Percentiles rank a stretch among this genome's conserved stretches.
Conservation (phyloP, 495 filamentous ascomycete species). For the Penicillium nucicola region DNA sequence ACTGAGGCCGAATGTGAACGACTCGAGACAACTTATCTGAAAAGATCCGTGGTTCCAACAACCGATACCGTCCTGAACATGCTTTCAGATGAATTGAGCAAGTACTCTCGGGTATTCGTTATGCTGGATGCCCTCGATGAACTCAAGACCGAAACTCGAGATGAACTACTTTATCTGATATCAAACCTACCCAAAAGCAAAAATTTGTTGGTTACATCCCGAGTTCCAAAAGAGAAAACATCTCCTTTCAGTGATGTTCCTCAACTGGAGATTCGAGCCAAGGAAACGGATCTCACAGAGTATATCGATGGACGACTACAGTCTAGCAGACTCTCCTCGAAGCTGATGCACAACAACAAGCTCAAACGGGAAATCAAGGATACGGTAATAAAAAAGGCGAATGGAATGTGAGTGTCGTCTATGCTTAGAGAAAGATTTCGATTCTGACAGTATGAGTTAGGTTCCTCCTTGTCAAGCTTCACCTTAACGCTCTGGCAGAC, state of each 20-base stretch:
- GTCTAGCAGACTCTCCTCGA: not conserved
- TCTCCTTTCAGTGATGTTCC: not conserved
- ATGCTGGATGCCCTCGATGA: conserved; percentile 1
- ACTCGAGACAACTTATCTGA: not conserved
- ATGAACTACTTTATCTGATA: not conserved
- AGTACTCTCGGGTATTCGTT: not conserved
- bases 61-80: not conserved
- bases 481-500: not conserved
- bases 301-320: conserved; percentile 1
- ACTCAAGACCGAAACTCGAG: not conserved
- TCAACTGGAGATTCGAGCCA: conserved; percentile 1
- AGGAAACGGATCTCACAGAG: not conserved
- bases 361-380: conserved; percentile 18
- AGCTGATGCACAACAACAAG: not conserved
- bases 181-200: not conserved
- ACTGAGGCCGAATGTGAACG: not conserved
- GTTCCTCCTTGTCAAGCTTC: conserved; percentile 1
- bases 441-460: not conserved
- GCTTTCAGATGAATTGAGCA: not conserved
- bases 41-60: not conserved
- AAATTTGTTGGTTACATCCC: not conserved
- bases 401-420: conserved; percentile 31
- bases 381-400: conserved; percentile 21
- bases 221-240: not conserved
- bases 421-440: no score